These are phyloP conservation scores for Rhodotorula sphaerocarpa DNA, from an alignment of 768 basidiomycete genomes.

Conservation along the genomic window DNA sequence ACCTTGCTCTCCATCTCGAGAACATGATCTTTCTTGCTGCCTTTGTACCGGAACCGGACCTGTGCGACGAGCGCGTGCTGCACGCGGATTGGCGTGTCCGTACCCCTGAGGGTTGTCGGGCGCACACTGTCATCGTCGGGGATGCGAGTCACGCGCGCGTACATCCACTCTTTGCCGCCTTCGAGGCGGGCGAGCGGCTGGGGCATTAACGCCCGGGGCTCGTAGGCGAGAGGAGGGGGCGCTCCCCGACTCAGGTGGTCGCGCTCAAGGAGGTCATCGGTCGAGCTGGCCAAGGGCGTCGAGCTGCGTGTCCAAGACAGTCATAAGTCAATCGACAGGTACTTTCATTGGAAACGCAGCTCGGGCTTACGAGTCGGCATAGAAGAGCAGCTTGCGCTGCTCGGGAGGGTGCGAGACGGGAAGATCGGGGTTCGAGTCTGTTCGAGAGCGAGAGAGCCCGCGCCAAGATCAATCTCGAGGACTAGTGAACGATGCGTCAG, in stretches of 20 bases:
- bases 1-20: slow-evolving; percentile 19
- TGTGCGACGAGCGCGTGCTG: slow-evolving; percentile 19
- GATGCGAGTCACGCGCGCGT: slow-evolving; percentile 22
- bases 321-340: too few species aligned
- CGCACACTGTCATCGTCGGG: slow-evolving; percentile 27
- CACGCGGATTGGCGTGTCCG: slow-evolving; percentile 27
- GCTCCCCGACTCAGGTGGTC: slow-evolving; percentile 17
- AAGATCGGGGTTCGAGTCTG: not conserved
- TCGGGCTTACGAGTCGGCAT: slow-evolving; percentile 18
- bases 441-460: too few species aligned
- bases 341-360: not conserved
- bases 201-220: slow-evolving; percentile 14
- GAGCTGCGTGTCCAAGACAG: slow-evolving; percentile 2
- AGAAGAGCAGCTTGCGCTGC: slow-evolving; percentile 25
- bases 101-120: slow-evolving; percentile 25
- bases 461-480: too few species aligned
- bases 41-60: slow-evolving; percentile 21
- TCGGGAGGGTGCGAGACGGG: not conserved
- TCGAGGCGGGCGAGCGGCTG: slow-evolving; percentile 22
- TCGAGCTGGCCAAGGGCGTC: slow-evolving; percentile 10
- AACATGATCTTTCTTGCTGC: slow-evolving; percentile 14
- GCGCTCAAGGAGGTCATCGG: slow-evolving; percentile 22
- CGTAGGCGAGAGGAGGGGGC: slow-evolving; percentile 17
- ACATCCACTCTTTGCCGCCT: slow-evolving; percentile 21
- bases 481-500: not conserved